Evolutionary conservation across 1,284 basidiomycete genomes (phyloP).

Genomic region (Amylostereum areolatum): DNA sequence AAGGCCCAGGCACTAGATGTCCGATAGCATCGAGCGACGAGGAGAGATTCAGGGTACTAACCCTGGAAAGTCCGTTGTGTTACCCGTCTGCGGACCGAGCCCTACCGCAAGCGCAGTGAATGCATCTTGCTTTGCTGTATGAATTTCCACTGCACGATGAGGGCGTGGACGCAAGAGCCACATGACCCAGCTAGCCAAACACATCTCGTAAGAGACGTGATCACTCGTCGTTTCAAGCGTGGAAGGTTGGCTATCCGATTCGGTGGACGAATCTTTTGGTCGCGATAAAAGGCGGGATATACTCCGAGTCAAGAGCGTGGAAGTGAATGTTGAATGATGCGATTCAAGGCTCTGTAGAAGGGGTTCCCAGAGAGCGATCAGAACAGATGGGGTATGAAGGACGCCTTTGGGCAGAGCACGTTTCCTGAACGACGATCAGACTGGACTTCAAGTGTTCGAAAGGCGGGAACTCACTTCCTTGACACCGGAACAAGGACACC

Average conservation of each 20-base stretch:
- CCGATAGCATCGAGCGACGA: background rate
- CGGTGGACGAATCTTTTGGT: conserved; percentile 3
- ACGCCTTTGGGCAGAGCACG: conserved; percentile 40
- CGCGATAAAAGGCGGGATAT: conserved; percentile 34
- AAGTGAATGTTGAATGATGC: conserved; percentile 49
- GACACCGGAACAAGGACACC: conserved; percentile 74
- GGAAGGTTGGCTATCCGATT: conserved; percentile 12
- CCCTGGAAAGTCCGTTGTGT: background rate
- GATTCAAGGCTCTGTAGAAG: conserved; percentile 59
- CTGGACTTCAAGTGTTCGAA: conserved; percentile 7
- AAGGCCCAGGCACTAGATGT: conserved; percentile 29
- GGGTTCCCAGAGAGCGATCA: conserved; percentile 65
- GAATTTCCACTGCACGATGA: conserved; percentile 21
- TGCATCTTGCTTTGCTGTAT: conserved; percentile 37
- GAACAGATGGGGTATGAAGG: conserved; percentile 45
- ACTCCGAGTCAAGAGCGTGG: conserved; percentile 46
- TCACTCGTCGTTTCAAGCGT: conserved; percentile 10
- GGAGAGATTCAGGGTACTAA: background rate
- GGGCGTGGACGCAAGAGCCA: conserved; percentile 44
- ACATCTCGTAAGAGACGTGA: conserved; percentile 44
- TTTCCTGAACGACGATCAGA: conserved; percentile 40
- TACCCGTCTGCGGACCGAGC: background rate
- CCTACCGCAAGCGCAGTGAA: conserved; percentile 23
- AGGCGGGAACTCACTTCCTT: conserved; percentile 52
- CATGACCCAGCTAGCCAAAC: conserved; percentile 60